Evolutionary conservation across 768 basidiomycete genomes (phyloP).

Genomic region (Suillus fuscotomentosus): DNA sequence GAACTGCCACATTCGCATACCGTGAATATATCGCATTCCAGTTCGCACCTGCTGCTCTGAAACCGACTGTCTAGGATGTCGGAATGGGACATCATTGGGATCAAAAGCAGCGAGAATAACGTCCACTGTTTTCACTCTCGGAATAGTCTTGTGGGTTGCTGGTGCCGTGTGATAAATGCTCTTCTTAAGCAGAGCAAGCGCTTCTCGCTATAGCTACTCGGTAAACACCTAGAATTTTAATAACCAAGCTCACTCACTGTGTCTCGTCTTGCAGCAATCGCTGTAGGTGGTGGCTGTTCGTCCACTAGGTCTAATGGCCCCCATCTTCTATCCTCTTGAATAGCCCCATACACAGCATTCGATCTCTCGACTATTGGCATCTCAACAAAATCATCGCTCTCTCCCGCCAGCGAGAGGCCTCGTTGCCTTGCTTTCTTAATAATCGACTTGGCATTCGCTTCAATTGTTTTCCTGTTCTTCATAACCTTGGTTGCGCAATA

Average conservation of each 20-base stretch:
- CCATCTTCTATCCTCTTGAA: constrained; percentile 44
- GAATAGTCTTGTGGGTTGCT: constrained; percentile 50
- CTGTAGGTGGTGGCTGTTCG: constrained; percentile 69
- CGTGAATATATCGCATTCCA: constrained; percentile 47
- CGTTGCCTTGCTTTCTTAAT: constrained; percentile 45
- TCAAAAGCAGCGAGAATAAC: constrained; percentile 49
- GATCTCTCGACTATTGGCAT: constrained; percentile 3
- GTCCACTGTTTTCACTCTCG: constrained; percentile 44
- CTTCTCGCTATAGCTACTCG: constrained; percentile 40
- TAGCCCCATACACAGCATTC: constrained; percentile 20
- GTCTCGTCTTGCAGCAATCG: constrained; percentile 69
- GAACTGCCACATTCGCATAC: constrained; percentile 54
- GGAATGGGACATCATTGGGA: constrained; percentile 44
- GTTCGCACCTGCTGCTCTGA: constrained; percentile 51
- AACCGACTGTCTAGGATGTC: constrained; percentile 51
- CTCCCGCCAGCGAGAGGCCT: constrained; percentile 36
- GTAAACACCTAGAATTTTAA: not conserved
- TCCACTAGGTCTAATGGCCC: constrained; percentile 60
- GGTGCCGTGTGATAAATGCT: constrained; percentile 56
- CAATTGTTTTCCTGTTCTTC: constrained; percentile 42
- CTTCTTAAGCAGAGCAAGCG: constrained; percentile 55
- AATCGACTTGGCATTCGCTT: constrained; percentile 43
- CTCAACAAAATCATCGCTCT: not conserved
- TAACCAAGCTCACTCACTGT: constrained; percentile 41
- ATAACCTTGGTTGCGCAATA: constrained; percentile 40